Evolutionary conservation across 768 basidiomycete species (phyloP).

Genomic region (Rhizopogon salebrosus): DNA sequence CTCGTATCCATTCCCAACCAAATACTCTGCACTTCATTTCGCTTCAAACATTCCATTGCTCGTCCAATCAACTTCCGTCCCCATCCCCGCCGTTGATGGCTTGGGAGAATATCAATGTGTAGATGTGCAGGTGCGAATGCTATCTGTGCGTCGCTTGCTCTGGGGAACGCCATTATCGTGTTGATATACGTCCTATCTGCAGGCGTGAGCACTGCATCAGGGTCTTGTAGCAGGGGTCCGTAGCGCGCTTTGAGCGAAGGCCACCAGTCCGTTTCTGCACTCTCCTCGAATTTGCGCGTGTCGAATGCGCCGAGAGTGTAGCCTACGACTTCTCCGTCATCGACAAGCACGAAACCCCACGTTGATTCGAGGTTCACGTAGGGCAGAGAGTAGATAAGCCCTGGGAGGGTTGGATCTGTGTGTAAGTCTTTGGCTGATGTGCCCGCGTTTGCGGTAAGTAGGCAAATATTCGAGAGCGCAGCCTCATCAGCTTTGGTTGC

Average conservation of each 20-base stretch:
- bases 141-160: conserved; percentile 48
- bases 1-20: conserved; percentile 68
- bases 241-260: conserved; percentile 56
- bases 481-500: conserved; percentile 49
- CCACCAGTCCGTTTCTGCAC: conserved; percentile 59
- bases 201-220: conserved; percentile 11
- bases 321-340: conserved; percentile 54
- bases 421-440: conserved; percentile 58
- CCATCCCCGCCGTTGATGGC: conserved; percentile 65
- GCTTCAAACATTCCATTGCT: conserved; percentile 51
- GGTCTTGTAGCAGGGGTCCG: conserved; percentile 18
- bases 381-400: conserved; percentile 70
- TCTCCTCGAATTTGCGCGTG: conserved; percentile 57
- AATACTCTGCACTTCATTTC: conserved; percentile 39
- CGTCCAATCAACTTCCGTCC: conserved; percentile 57
- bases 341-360: conserved; percentile 72
- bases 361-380: conserved; percentile 59
- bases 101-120: conserved; percentile 68
- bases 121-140: conserved; percentile 68
- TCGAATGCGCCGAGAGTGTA: conserved; percentile 67
- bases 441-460: conserved; percentile 71
- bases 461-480: conserved; percentile 65
- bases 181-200: conserved; percentile 28
- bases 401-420: conserved; percentile 58
- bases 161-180: conserved; percentile 29